Base-by-base conservation (phyloP, 73 alveolate genomes). In the Paramecium sexaurelia region DNA sequence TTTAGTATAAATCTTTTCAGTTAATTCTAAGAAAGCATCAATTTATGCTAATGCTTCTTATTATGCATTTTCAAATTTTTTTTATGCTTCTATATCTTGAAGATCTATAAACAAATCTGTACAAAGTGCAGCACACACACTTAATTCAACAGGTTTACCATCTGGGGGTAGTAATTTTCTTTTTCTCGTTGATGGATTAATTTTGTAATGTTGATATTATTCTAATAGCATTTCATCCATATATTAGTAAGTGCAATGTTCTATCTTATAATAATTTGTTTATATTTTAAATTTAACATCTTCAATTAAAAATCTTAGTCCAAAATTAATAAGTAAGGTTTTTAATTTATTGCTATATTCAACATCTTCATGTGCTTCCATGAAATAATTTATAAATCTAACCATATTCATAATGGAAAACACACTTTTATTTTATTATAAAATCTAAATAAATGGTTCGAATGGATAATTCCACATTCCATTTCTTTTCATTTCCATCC, bases 71-170 rank as follows among this genome's bases (percentile, higher is more conserved):
- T 78, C 69, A 78, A 41, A 78, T 9, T 29, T 22, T 43, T 39
- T 29, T 29, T 20, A 56, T 1, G 90, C 90, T n/a, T 41, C 33
- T 17, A 29, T 9, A 22, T 37, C 68, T 78, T 78, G 15, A 1
- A 43, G 73, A 78, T 37, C 68, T 29, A 78, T 45, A 17, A 78
- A 78, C 7, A 78, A 61, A 7, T 78, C 90, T 15, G 45, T 15
- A 17, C 90, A 78, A 7, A 78, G 55, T 41, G 45, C 55, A 7
- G 90, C 68, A 39, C 90, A 78, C 17, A 78, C 75, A 41, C 75
- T 41, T 43, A 78, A 43, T 78, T 78, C 90, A 40, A 78, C 90
- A 41, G 90, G 90, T 45, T 78, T 78, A 24, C 90, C 90, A 43
- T 78, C 90, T 4, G 90, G 90, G 22, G 90, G 90, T 3, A 78